Base-by-base conservation (phyloP, 805 yeast genomes). In the Lipomyces orientalis region DNA sequence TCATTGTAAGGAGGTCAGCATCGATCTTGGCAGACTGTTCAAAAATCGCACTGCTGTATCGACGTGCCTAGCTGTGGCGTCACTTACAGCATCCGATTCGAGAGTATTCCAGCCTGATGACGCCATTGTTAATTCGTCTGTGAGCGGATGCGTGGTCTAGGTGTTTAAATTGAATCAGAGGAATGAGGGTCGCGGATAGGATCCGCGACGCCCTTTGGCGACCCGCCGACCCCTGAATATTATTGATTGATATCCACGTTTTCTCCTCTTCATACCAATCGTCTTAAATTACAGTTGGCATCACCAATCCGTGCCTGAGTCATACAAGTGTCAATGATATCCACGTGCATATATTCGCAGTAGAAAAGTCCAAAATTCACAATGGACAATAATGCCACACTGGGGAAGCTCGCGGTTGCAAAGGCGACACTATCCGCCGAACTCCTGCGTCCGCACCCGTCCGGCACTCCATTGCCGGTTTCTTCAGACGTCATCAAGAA, bases 91-190 rank as follows among this genome's bases (percentile, higher is more conserved):
- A 75, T 87, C 90, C 4, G 89, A 86, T 70, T 86, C 90, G 51
- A 87, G 86, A 0, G 89, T 86, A 72, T 86, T 86, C 90, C 90
- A 87, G 31, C 79, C 79, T n/a, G 79, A 75, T 55, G 68, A 61
- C 8, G 61, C 51, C 64, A 64, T 64, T 57, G 52, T 16, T 49
- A 2, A 52, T 6, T 52, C 19, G 22, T 29, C 22, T 9, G 54
- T 49, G 54, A 58, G 22, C 29, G 46, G 43, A 25, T 56, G 54
- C 46, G 31, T 2, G 54, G 22, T 19, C 14, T 9, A 49, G 22
- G 4, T 14, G 4, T 14, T 8, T 16, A 22, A n/a, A 4, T 49
- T 25, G 29, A 2, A 8, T 19, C 54, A 12, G 29, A 19, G 29
- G 29, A 1, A 25, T 25, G 29, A 1, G 2, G 29, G 29, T 25